Evolutionary conservation across 345 rosid genomes (phyloP).

Genomic region (Acer yangbiense): DNA sequence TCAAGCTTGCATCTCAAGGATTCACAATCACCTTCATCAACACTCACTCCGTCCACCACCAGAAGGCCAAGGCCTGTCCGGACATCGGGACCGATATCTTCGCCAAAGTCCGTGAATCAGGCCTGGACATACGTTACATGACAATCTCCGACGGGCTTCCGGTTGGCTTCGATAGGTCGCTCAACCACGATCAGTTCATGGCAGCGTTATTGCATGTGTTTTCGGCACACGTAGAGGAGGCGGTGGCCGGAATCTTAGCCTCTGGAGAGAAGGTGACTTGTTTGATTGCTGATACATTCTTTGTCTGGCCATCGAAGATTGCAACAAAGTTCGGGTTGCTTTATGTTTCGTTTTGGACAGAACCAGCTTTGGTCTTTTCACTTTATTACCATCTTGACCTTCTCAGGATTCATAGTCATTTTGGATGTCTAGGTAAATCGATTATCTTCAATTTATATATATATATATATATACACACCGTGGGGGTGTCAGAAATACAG

Average conservation of each 20-base stretch:
- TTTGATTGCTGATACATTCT: slow-evolving; percentile 65
- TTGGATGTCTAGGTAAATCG: slow-evolving; percentile 45
- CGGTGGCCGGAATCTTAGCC: slow-evolving; percentile 27
- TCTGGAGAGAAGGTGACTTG: slow-evolving; percentile 41
- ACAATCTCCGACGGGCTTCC: slow-evolving; percentile 65
- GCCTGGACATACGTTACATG: slow-evolving; percentile 52
- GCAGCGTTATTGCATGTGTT: slow-evolving; percentile 54
- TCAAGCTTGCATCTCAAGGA: slow-evolving; percentile 46
- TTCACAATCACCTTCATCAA: slow-evolving; percentile 61
- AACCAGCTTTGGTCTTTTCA: slow-evolving; percentile 60
- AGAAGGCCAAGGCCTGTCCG: slow-evolving; percentile 32
- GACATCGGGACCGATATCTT: slow-evolving; percentile 37
- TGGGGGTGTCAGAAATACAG: no score
- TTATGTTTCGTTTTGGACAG: slow-evolving; percentile 72
- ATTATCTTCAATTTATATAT: background rate
- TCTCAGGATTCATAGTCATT: slow-evolving; percentile 55
- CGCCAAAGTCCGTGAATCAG: slow-evolving; percentile 28
- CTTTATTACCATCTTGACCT: slow-evolving; percentile 60
- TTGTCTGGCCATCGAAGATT: slow-evolving; percentile 59
- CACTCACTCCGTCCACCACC: slow-evolving; percentile 61
- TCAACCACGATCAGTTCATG: slow-evolving; percentile 63
- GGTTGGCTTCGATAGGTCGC: slow-evolving; percentile 53
- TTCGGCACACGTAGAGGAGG: slow-evolving; percentile 55
- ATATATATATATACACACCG: no score
- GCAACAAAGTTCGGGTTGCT: slow-evolving; percentile 45